phyloP scores from a whole-genome alignment of 208 protist species.

The Leishmania major region DNA sequence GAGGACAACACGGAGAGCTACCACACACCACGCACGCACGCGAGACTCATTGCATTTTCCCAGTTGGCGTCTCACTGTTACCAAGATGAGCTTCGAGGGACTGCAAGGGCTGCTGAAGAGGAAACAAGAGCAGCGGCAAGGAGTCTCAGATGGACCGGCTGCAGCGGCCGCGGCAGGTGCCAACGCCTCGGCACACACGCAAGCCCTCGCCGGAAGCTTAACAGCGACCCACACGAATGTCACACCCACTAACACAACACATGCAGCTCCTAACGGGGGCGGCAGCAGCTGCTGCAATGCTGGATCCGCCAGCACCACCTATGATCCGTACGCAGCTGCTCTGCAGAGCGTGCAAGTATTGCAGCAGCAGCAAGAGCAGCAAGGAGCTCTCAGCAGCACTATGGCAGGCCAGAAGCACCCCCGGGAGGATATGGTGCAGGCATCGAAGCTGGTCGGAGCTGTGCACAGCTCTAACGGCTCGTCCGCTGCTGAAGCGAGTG shows the following conservation, averaged over 20 bases:
- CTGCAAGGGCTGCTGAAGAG: slow-evolving; percentile 37
- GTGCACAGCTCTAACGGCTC: neutral
- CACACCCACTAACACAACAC: neutral
- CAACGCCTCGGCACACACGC: neutral
- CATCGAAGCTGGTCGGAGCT: neutral
- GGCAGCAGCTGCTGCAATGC: neutral
- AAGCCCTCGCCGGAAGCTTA: neutral
- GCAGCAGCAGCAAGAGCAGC: slow-evolving; percentile 14
- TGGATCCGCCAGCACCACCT: neutral
- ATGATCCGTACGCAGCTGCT: slow-evolving; percentile 26
- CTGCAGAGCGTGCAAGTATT: slow-evolving; percentile 8
- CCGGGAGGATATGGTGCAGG: slow-evolving; percentile 14
- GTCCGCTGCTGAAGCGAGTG: slow-evolving; percentile 1
- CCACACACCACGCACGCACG: neutral
- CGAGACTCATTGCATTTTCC: neutral
- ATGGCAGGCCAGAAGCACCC: slow-evolving; percentile 11
- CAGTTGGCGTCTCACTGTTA: neutral
- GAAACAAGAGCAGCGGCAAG: slow-evolving; percentile 7
- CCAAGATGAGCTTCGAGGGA: slow-evolving; percentile 38
- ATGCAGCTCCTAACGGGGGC: neutral
- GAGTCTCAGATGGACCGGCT: neutral
- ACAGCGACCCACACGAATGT: neutral
- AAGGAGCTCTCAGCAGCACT: neutral
- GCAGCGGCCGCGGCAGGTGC: neutral
- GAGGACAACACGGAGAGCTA: neutral